These are phyloP conservation scores for Schrenkiella parvula DNA, from an alignment of 345 rosid species.

Conservation along the genomic window DNA sequence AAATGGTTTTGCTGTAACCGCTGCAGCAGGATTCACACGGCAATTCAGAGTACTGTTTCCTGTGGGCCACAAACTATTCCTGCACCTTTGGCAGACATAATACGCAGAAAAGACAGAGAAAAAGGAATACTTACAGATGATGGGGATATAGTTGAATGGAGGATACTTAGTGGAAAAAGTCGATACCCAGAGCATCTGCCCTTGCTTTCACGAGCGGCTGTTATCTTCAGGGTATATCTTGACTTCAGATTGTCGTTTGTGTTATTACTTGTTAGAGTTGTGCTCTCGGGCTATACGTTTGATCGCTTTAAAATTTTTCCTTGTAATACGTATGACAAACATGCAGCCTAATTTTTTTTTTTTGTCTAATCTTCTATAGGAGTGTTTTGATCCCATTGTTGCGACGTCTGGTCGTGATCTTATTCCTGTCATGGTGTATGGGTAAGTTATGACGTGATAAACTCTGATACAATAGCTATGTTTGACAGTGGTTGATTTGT, in stretches of 20 bases:
- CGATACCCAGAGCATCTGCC: conserved; percentile 61
- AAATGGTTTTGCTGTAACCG: conserved; percentile 90
- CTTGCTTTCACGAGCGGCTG: conserved; percentile 70
- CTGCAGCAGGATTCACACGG: conserved; percentile 62
- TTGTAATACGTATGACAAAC: not conserved
- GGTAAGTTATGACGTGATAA: conserved; percentile 47
- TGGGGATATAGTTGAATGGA: conserved; percentile 60
- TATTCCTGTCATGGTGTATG: conserved; percentile 95
- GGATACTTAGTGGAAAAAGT: conserved; percentile 77
- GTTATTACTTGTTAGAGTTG: not conserved
- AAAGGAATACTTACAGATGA: conserved; percentile 54
- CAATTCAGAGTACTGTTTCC: conserved; percentile 59
- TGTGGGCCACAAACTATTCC: conserved; percentile 57
- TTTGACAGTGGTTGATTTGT: not conserved
- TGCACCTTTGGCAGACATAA: conserved; percentile 43
- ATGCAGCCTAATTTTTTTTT: conserved; percentile 20
- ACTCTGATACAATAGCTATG: not conserved
- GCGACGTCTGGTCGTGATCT: conserved; percentile 92
- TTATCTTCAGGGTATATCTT: conserved; percentile 76
- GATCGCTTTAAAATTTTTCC: not conserved
- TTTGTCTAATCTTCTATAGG: conserved; percentile 45
- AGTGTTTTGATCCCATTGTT: conserved; percentile 93
- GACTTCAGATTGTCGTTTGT: not conserved
- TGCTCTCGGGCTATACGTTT: not conserved
- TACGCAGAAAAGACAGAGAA: conserved; percentile 61